Evolutionary conservation across 768 basidiomycete species (phyloP).

Genomic region (Boletus huronensis): DNA sequence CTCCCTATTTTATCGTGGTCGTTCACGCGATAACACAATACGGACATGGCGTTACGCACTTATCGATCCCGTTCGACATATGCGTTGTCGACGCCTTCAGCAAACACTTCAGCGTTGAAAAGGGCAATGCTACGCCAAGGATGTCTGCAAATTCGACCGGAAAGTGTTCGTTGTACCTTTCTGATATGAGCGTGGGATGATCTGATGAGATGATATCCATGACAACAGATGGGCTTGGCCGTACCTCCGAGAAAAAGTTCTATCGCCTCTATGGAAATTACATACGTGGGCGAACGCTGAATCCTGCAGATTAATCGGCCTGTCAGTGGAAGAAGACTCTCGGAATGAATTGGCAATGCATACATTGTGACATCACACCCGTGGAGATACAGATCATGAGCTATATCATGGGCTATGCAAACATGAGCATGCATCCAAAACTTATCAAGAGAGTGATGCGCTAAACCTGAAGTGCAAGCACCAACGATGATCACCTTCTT

Average conservation of each 20-base stretch:
- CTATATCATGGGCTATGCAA: conserved; percentile 37
- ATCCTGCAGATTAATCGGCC: conserved; percentile 9
- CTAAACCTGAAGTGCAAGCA: conserved; percentile 54
- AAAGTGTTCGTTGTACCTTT: conserved; percentile 25
- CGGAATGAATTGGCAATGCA: conserved; percentile 9
- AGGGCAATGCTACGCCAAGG: conserved; percentile 22
- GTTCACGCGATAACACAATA: not conserved
- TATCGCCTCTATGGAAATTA: conserved; percentile 17
- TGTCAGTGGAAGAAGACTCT: conserved; percentile 26
- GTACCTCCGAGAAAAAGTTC: conserved; percentile 16
- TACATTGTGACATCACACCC: conserved; percentile 31
- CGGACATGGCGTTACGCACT: conserved; percentile 5
- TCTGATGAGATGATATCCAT: not conserved
- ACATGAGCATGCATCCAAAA: not conserved
- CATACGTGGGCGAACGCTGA: conserved; percentile 31
- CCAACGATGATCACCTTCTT: conserved; percentile 68
- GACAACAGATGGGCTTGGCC: not conserved
- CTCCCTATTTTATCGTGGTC: conserved; percentile 24
- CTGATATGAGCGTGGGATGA: conserved; percentile 4
- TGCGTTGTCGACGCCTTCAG: not conserved
- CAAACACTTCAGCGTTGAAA: conserved; percentile 15
- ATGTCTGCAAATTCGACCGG: conserved; percentile 27
- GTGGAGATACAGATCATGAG: conserved; percentile 30
- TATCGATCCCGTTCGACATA: conserved; percentile 21
- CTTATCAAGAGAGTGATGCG: not conserved